Evolutionary conservation across 208 protist genomes (phyloP), one percentile per base, ranked within the genome.

Genomic region (Leishmania arabica): DNA sequence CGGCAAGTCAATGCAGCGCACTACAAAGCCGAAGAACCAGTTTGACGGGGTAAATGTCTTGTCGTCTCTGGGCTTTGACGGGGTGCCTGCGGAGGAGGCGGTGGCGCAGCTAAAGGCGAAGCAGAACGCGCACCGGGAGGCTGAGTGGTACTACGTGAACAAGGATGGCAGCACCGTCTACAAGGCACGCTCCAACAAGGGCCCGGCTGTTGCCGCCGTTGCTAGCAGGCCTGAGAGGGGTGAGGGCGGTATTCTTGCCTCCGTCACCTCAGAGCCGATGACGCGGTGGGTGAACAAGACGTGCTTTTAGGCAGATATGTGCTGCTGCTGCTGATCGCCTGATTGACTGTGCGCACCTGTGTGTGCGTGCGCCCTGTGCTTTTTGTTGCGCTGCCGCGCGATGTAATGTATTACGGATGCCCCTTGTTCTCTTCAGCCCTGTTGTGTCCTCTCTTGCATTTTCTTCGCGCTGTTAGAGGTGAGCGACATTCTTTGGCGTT

Each of bases 11-110:
- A 76, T 54, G 79, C 47, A 72, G 54, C 91, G 91, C 79, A 70
- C 86, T 13, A 96, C 90, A 37, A 96, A 96, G 79, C 94, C 92
- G 11, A 96, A 95, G 79, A 93, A 84, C 79, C 94, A 97, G 85
- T 97, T 97, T 80, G 94, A 97, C 80, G 91, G 90, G 21, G 78
- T 96, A 24, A 93, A 91, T 37, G 69, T 91, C 31, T 78, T 97
- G 4, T 73, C 83, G 0, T 77, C 85, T 4, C 88, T 97, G 40
- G 92, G 94, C 56, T 93, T 90, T 56, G 84, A 78, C 4, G 86
- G 79, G 34, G 80, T 89, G 37, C 76, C 87, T 24, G 19, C 66
- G 15, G 91, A 91, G 56, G 91, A 95, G 85, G 89, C 90, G 2
- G 86, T 95, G 21, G 84, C 77, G 60, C 71, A 87, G 78, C 82